These are phyloP conservation scores for Penicillium sp. DNA, from an alignment of 2,329 filamentous ascomycete genomes.

Conservation along the genomic window DNA sequence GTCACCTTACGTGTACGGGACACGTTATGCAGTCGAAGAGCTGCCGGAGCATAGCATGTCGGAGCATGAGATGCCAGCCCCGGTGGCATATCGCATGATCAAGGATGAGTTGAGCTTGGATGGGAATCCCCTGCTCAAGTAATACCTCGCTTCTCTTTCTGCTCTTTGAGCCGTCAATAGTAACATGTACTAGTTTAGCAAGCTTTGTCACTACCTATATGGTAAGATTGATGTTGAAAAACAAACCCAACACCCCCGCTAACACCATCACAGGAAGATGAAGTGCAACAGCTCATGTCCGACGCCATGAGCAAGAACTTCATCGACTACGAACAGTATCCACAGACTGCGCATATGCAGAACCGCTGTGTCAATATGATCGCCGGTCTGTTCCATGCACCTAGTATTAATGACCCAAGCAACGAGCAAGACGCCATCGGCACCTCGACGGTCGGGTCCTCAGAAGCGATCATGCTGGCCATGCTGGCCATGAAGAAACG, in stretches of 20 bases:
- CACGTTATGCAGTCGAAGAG: conserved; percentile 68
- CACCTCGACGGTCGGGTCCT: conserved; percentile 79
- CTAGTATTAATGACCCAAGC: conserved; percentile 49
- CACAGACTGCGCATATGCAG: conserved; percentile 72
- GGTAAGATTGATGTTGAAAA: too few relatives aligned
- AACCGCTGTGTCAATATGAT: conserved; percentile 91
- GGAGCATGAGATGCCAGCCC: conserved; percentile 80
- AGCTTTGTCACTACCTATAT: conserved; percentile 95
- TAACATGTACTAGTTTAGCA: too few relatives aligned
- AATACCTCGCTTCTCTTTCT: too few relatives aligned
- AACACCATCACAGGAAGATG: too few relatives aligned
- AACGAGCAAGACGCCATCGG: conserved; percentile 67
- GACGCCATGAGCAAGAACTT: conserved; percentile 93
- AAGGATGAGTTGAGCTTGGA: conserved; percentile 88
- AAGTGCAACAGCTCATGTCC: conserved; percentile 90
- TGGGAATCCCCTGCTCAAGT: conserved; percentile 75
- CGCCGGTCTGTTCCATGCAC: conserved; percentile 76
- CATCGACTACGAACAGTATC: conserved; percentile 80
- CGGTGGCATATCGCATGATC: conserved; percentile 91
- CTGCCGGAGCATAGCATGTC: conserved; percentile 80
- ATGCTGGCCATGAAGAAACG: conserved; percentile 84
- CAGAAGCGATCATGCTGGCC: conserved; percentile 54
- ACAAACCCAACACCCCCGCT: too few relatives aligned
- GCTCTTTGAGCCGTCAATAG: too few relatives aligned
- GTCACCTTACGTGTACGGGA: conserved; percentile 89